Evolutionary conservation across 2,329 filamentous ascomycete species (phyloP).

Genomic region (Aspergillus uvarum): DNA sequence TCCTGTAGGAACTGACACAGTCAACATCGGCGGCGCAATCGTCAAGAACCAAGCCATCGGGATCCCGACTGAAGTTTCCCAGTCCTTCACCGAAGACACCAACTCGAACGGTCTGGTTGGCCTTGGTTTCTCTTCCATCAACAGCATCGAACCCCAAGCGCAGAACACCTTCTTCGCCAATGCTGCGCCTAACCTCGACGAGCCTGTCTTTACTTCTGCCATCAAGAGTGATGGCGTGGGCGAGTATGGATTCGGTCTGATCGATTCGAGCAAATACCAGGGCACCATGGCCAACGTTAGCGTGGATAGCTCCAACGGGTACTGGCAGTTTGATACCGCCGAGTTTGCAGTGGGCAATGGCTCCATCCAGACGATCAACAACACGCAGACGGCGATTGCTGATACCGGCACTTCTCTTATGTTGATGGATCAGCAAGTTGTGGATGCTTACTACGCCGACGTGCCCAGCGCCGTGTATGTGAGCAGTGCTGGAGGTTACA

Average conservation of each 20-base stretch:
- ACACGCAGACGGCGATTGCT: slow-evolving; percentile 52
- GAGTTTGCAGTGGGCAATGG: slow-evolving; percentile 56
- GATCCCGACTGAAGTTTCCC: slow-evolving; percentile 60
- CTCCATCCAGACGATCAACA: slow-evolving; percentile 34
- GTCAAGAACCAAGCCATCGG: slow-evolving; percentile 66
- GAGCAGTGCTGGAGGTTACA: slow-evolving; percentile 49
- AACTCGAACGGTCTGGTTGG: slow-evolving; percentile 68
- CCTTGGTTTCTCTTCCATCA: slow-evolving; percentile 64
- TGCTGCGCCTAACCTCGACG: slow-evolving; percentile 58
- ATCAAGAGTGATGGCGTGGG: slow-evolving; percentile 61
- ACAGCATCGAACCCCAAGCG: slow-evolving; percentile 61
- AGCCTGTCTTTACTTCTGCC: slow-evolving; percentile 70
- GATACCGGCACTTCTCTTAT: slow-evolving; percentile 71
- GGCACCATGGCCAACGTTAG: slow-evolving; percentile 63
- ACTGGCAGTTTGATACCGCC: slow-evolving; percentile 66
- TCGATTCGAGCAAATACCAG: slow-evolving; percentile 63
- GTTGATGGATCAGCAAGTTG: slow-evolving; percentile 58
- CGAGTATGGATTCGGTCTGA: slow-evolving; percentile 71
- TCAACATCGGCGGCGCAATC: slow-evolving; percentile 65
- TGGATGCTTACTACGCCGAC: slow-evolving; percentile 58
- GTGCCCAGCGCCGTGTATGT: slow-evolving; percentile 54
- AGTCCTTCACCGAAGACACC: slow-evolving; percentile 59
- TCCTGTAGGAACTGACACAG: slow-evolving; percentile 64
- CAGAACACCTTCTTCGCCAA: slow-evolving; percentile 77
- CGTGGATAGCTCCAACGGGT: slow-evolving; percentile 62